A percentile compares a stretch with the other conserved stretches of the same genome.
These are phyloP conservation scores for Rostrohypoxylon terebratum DNA, from an alignment of 495 filamentous ascomycete genomes.

Conservation along the genomic window DNA sequence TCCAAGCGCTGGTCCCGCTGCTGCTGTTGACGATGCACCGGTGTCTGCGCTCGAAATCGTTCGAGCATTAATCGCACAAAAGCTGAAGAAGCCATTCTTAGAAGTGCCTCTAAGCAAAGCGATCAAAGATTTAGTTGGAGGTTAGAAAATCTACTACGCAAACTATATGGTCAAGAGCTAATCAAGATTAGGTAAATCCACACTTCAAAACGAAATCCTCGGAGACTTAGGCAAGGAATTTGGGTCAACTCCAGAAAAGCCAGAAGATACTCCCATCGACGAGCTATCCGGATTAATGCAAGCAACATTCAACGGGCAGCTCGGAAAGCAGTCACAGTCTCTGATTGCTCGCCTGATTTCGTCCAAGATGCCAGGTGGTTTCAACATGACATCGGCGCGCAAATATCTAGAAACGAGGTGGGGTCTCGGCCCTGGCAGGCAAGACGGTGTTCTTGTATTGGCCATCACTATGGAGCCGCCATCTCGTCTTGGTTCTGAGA, in stretches of 20 bases:
- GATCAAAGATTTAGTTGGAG: conserved; percentile 98
- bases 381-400: conserved; percentile 94
- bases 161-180: conserved; percentile 10
- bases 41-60: conserved; percentile 91
- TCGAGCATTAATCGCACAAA: conserved; percentile 93
- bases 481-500: conserved; percentile 86
- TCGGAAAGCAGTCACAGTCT: conserved; percentile 96
- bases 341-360: conserved; percentile 94
- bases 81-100: conserved; percentile 90
- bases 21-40: conserved; percentile 84
- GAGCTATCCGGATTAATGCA: conserved; percentile 97
- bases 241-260: conserved; percentile 96
- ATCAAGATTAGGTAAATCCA: conserved; percentile 81
- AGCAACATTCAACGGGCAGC: conserved; percentile 95
- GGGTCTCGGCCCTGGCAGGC: conserved; percentile 87
- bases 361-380: conserved; percentile 99
- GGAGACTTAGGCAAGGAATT: conserved; percentile 98
- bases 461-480: conserved; percentile 93
- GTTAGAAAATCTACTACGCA: conserved; percentile 64
- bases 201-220: conserved; percentile 96
- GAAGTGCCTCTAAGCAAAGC: conserved; percentile 96
- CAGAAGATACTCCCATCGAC: conserved; percentile 95
- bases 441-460: conserved; percentile 90
- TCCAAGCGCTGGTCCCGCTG: conserved; percentile 86
- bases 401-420: conserved; percentile 96